Percentiles rank a stretch among this genome's conserved stretches.
phyloP scores from a whole-genome alignment of 2,329 filamentous ascomycete species.

The Acephala macrosclerotiorum region DNA sequence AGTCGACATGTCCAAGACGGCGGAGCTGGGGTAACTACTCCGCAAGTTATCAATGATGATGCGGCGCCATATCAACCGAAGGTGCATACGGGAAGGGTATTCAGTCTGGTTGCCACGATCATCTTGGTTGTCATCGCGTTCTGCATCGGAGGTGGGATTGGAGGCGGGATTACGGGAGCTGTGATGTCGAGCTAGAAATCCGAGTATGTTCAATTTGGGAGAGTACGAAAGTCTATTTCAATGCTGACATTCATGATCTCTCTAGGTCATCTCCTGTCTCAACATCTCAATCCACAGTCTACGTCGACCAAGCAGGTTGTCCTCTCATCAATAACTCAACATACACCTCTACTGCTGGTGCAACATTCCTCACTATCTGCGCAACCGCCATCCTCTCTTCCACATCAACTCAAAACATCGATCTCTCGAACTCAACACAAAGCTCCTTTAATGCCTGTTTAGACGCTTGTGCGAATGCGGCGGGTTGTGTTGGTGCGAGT shows the following conservation, averaged over 20 bases:
- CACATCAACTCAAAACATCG: slow-evolving; percentile 26
- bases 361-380: slow-evolving; percentile 32
- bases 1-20: background rate
- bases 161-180: slow-evolving; percentile 26
- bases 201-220: slow-evolving; percentile 10
- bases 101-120: slow-evolving; percentile 10
- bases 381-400: slow-evolving; percentile 20
- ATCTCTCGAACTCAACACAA: slow-evolving; percentile 26
- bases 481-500: slow-evolving; percentile 32
- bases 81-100: slow-evolving; percentile 4
- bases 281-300: slow-evolving; percentile 17
- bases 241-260: background rate
- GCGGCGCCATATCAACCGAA: slow-evolving; percentile 5
- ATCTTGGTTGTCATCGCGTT: slow-evolving; percentile 15
- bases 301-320: slow-evolving; percentile 33
- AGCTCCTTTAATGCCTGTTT: slow-evolving; percentile 28
- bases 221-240: background rate
- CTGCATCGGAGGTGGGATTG: slow-evolving; percentile 19
- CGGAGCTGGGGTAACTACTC: background rate
- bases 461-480: slow-evolving; percentile 26
- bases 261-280: slow-evolving; percentile 16
- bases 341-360: slow-evolving; percentile 27
- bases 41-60: background rate
- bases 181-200: slow-evolving; percentile 24
- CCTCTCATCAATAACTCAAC: slow-evolving; percentile 29